phyloP scores from a whole-genome alignment of 345 rosid species.

The Leavenworthia alabamica region DNA sequence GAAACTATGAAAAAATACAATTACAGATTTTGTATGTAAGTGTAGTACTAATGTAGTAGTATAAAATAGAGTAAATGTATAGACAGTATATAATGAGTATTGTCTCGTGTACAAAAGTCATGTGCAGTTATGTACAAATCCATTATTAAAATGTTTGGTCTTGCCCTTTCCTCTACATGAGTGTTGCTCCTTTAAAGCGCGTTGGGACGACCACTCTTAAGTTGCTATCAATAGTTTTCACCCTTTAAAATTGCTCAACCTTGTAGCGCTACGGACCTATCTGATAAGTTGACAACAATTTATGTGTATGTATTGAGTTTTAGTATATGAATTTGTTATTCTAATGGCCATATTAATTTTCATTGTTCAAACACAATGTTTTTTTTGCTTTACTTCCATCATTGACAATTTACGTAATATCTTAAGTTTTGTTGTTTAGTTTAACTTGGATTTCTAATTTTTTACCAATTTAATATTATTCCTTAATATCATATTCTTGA shows the following conservation, averaged over 20 bases:
- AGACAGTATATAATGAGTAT: background rate
- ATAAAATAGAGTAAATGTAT: background rate
- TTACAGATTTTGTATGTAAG: background rate
- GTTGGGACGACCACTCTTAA: background rate
- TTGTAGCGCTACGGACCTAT: background rate
- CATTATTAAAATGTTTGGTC: background rate
- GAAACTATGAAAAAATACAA: background rate
- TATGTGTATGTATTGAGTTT: background rate
- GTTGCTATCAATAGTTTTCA: conserved; percentile 16
- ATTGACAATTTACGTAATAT: background rate
- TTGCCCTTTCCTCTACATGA: background rate
- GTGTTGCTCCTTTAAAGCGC: conserved; percentile 13
- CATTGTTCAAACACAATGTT: too few relatives aligned
- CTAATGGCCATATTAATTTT: too few relatives aligned
- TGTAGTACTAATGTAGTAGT: background rate
- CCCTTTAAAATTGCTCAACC: background rate
- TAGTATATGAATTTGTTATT: too few relatives aligned
- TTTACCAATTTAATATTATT: background rate
- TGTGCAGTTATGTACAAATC: conserved; percentile 9
- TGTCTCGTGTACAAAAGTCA: conserved; percentile 6
- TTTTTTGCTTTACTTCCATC: background rate
- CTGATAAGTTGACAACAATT: background rate
- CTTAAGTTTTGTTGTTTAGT: background rate
- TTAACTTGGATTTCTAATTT: background rate
- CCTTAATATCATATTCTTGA: background rate